These are phyloP conservation scores for Davidsoniella virescens DNA, from an alignment of 2,329 filamentous ascomycete genomes.

Conservation along the genomic window DNA sequence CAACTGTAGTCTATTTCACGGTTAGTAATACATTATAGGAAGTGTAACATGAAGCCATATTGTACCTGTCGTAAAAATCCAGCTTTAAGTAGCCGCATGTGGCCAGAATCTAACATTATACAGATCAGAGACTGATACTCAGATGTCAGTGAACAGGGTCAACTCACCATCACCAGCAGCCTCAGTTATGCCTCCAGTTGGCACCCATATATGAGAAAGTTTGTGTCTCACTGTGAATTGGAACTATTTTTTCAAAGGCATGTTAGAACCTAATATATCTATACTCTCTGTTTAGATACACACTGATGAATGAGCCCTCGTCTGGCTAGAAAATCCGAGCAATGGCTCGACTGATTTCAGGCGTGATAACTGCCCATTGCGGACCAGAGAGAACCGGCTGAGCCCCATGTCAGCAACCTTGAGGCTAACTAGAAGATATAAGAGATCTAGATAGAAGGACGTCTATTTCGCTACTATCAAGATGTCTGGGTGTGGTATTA, in stretches of 20 bases:
- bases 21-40: neutral
- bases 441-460: too few species aligned
- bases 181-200: conserved; percentile 51
- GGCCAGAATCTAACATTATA: conserved; percentile 8
- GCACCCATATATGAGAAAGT: conserved; percentile 64
- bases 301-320: conserved; percentile 9
- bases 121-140: neutral
- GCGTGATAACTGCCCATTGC: neutral
- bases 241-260: neutral
- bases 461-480: too few species aligned
- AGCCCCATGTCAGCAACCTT: neutral
- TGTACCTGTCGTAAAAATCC: conserved; percentile 58
- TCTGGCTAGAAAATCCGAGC: conserved; percentile 1
- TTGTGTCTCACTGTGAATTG: conserved; percentile 9
- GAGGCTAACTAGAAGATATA: too few species aligned
- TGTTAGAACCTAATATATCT: neutral
- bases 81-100: conserved; percentile 32
- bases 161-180: conserved; percentile 35
- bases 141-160: neutral
- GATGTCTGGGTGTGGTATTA: neutral
- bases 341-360: neutral
- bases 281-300: neutral
- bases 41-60: conserved; percentile 9
- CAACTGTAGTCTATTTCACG: conserved; percentile 52
- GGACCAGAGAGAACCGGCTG: neutral